Percentiles rank a stretch among this genome's conserved stretches.
Conservation (phyloP, 495 filamentous ascomycete genomes). For the Zalerion maritima region DNA sequence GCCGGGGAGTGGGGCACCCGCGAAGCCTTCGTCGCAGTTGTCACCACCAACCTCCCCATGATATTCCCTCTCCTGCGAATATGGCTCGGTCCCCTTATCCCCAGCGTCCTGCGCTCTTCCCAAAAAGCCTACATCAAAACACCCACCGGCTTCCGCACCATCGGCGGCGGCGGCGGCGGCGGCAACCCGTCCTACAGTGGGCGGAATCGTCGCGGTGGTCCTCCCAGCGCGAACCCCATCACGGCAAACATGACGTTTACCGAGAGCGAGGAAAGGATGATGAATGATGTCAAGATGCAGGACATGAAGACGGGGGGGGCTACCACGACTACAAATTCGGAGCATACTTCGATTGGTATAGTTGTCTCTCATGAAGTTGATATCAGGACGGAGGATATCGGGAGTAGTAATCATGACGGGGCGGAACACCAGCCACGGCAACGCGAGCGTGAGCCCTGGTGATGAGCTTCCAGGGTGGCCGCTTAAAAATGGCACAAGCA, state of each 20-base stretch:
- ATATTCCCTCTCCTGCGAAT: slow-evolving; percentile 33
- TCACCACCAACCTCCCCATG: slow-evolving; percentile 39
- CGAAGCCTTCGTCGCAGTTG: slow-evolving; percentile 36
- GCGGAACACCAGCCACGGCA: no score
- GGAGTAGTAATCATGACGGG: no score
- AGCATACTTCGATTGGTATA: no score
- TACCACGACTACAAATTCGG: slow-evolving; percentile 10
- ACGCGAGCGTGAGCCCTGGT: no score
- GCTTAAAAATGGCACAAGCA: no score
- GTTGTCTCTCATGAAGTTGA: no score
- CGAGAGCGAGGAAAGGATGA: slow-evolving; percentile 37
- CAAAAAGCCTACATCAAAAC: slow-evolving; percentile 14
- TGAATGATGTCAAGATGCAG: slow-evolving; percentile 25
- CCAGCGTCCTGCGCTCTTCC: slow-evolving; percentile 16
- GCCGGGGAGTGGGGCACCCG: slow-evolving; percentile 36
- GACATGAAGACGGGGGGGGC: slow-evolving; percentile 14
- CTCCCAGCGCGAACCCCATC: slow-evolving; percentile 27
- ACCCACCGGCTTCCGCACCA: slow-evolving; percentile 9
- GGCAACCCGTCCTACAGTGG: slow-evolving; percentile 20
- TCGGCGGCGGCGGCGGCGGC: slow-evolving; percentile 11
- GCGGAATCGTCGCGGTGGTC: slow-evolving; percentile 25
- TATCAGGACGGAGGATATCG: no score
- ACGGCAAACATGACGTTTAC: slow-evolving; percentile 30
- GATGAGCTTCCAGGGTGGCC: no score
- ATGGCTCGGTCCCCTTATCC: slow-evolving; percentile 26